Base-by-base conservation (phyloP, 164 flowering plant species). In the Protea cynaroides region DNA sequence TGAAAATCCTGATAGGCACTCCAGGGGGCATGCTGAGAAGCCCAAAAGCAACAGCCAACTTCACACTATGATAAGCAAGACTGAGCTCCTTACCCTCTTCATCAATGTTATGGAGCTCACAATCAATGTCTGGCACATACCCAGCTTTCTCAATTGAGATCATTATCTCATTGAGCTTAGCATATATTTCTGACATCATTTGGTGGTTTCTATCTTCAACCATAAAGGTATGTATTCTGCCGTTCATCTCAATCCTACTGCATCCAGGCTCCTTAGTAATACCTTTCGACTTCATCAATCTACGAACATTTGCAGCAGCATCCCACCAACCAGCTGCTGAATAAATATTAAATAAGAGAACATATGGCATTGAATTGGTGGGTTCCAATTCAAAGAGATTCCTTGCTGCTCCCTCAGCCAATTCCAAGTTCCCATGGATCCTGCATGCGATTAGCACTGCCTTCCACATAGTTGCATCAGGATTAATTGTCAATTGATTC, bases 391-490 rank as follows among this genome's bases (percentile, higher is more conserved):
- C 73, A 68, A 89, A 78, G 61, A 92, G 88, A 52, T 76, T 81
- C 24, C 29, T 65, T 19, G 92, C 92, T 40, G 96, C 96, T 63
- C 58, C 83, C 63, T 83, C 87, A 29, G 81, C 96, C 51, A n/a
- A n/a, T n/a, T n/a, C n/a, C n/a, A n/a, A n/a, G n/a, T n/a, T n/a
- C n/a, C n/a, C n/a, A n/a, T n/a, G 88, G 21, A 75, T 77, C 71
- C 92, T 80, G 65, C 89, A 86, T 25, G 94, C 89, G 47, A 81
- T 75, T 62, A 92, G 86, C 21, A 92, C 59, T 17, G 94, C 78
- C 74, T 87, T 92, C 97, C 97, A 92, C 15, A 89, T 82, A 21
- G 86, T 78, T 19, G 87, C 82, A 66, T 92, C 94, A 7, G 96
- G 92, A 70, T 82, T 72, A 25, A 80, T 62, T 9, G 17, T 74